Percentiles rank a stretch among this genome's conserved stretches.
Evolutionary conservation across 148 eudicot genomes (phyloP).

Genomic region (Cornus suecica): DNA sequence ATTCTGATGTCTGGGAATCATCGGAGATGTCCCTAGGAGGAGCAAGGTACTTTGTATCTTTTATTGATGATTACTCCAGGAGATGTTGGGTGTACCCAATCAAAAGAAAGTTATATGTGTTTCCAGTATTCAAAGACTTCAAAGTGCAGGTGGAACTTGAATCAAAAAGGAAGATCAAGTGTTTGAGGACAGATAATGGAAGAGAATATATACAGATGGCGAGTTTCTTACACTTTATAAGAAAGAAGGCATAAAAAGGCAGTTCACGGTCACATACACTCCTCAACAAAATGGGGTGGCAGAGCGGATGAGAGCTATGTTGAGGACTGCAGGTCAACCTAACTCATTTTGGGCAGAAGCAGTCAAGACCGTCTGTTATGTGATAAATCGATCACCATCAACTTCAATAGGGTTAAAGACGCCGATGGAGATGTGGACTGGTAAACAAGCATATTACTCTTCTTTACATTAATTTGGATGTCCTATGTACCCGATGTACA

Average conservation of each 20-base stretch:
- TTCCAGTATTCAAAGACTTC: constrained; percentile 5
- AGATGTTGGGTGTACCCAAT: constrained; percentile 14
- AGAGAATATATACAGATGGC: neutral
- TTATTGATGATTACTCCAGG: constrained; percentile 5
- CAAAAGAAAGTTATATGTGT: constrained; percentile 5
- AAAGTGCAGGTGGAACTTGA: constrained; percentile 10
- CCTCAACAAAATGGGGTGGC: constrained; percentile 5
- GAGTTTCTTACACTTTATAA: neutral
- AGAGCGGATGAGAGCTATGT: neutral
- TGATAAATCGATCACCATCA: neutral
- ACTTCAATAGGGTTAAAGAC: neutral
- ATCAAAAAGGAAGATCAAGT: constrained; percentile 3
- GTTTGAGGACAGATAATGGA: too few species aligned
- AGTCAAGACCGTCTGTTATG: neutral
- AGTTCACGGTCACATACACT: neutral
- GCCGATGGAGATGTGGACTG: neutral
- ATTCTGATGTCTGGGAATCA: too few species aligned
- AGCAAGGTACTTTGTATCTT: too few species aligned
- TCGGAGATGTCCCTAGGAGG: too few species aligned
- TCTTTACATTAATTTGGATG: constrained; percentile 2
- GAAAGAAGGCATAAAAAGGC: neutral
- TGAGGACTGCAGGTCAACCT: neutral
- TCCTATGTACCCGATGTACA: constrained; percentile 10
- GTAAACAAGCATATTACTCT: neutral
- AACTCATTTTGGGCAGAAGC: neutral